Percentiles rank a stretch among this genome's conserved stretches.
Evolutionary conservation across 805 yeast species (phyloP).

Genomic region (Sungouiozyma ichnusensis): DNA sequence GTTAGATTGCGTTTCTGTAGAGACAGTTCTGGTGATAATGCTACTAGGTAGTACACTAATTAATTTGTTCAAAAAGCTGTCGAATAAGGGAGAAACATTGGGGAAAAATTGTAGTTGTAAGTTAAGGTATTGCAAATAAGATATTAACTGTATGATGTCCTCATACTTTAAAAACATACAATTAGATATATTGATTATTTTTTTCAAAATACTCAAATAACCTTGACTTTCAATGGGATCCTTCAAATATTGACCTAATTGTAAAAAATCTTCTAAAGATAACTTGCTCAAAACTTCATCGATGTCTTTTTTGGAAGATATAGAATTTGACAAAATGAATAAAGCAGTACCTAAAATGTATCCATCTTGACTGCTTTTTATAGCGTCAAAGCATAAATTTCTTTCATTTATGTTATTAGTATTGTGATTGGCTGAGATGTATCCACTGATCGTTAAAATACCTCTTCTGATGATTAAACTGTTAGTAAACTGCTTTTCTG

Average conservation of each 20-base stretch:
- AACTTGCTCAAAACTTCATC: constrained; percentile 10
- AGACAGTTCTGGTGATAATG: constrained; percentile 6
- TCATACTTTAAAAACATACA: constrained; percentile 14
- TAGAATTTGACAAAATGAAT: constrained; percentile 21
- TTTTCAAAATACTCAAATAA: constrained; percentile 20
- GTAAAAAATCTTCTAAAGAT: constrained; percentile 10
- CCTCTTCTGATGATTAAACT: constrained; percentile 27
- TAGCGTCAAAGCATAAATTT: constrained; percentile 7
- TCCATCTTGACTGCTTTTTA: constrained; percentile 9
- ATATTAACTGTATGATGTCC: constrained; percentile 7
- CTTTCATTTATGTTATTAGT: constrained; percentile 16
- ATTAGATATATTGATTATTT: constrained; percentile 17
- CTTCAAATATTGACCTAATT: constrained; percentile 7
- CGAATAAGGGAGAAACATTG: constrained; percentile 15
- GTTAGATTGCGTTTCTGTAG: not conserved
- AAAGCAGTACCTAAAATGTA: constrained; percentile 20
- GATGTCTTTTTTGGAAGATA: constrained; percentile 14
- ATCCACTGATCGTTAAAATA: constrained; percentile 16
- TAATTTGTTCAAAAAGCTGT: constrained; percentile 18
- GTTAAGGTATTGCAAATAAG: constrained; percentile 12
- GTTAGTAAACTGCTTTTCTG: constrained; percentile 15
- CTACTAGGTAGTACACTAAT: constrained; percentile 22
- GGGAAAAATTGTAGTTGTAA: constrained; percentile 21
- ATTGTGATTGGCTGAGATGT: constrained; percentile 19
- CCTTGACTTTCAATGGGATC: constrained; percentile 29